These are phyloP conservation scores for Trichomonascaceae sp. DNA, from an alignment of 1,139 yeast genomes.

Conservation along the genomic window DNA sequence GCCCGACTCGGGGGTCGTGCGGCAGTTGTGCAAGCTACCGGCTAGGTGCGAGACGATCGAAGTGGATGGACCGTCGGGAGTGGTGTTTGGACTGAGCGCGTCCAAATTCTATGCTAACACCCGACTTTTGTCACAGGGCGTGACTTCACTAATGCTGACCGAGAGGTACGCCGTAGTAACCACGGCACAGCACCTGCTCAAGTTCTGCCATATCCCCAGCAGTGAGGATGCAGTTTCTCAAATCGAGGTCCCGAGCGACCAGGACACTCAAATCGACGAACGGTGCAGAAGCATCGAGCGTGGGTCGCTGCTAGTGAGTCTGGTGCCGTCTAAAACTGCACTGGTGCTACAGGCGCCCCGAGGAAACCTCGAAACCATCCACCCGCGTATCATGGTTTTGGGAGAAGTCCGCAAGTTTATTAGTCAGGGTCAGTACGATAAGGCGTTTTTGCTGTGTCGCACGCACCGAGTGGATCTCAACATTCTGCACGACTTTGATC, in stretches of 20 bases:
- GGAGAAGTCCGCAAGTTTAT: constrained; percentile 69
- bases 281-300: constrained; percentile 81
- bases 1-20: constrained; percentile 18
- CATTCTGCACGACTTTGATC: constrained; percentile 76
- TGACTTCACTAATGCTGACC: constrained; percentile 68
- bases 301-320: constrained; percentile 71
- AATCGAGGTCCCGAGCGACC: constrained; percentile 22
- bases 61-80: constrained; percentile 7
- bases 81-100: constrained; percentile 56
- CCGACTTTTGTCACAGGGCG: constrained; percentile 54
- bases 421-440: constrained; percentile 39
- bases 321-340: constrained; percentile 71
- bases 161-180: constrained; percentile 69
- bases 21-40: constrained; percentile 32
- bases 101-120: constrained; percentile 56
- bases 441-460: constrained; percentile 75
- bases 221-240: constrained; percentile 19
- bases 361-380: constrained; percentile 89
- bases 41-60: constrained; percentile 52
- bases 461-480: constrained; percentile 88
- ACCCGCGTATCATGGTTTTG: constrained; percentile 84
- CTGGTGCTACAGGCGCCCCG: constrained; percentile 89
- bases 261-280: constrained; percentile 43
- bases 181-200: constrained; percentile 74
- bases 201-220: constrained; percentile 60